Percentiles rank a stretch among this genome's conserved stretches.
phyloP scores from a whole-genome alignment of 352 stramenopile genomes.

The Phytophthora citricola region DNA sequence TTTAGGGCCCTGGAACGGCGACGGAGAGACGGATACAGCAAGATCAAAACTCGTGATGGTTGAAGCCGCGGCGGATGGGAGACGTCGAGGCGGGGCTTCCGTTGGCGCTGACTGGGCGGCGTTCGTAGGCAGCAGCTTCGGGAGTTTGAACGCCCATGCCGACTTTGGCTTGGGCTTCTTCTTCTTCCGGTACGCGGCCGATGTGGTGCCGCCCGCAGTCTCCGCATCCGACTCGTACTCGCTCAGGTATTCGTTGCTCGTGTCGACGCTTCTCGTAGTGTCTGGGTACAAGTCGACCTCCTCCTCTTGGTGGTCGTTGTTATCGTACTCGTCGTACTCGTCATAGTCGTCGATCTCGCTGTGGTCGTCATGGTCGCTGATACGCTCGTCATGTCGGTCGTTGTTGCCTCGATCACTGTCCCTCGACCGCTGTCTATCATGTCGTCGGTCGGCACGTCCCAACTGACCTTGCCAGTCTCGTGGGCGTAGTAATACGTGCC shows the following conservation, averaged over 20 bases:
- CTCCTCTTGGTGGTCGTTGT: slow-evolving; percentile 20
- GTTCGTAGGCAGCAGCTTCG: slow-evolving; percentile 45
- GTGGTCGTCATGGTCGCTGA: slow-evolving; percentile 32
- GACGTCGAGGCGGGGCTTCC: slow-evolving; percentile 38
- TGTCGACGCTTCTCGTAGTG: slow-evolving; percentile 29
- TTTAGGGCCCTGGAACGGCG: slow-evolving; percentile 26
- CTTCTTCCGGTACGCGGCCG: slow-evolving; percentile 39
- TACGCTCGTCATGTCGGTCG: slow-evolving; percentile 10
- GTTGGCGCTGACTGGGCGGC: slow-evolving; percentile 18
- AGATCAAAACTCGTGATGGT: slow-evolving; percentile 66
- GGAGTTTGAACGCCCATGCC: slow-evolving; percentile 50
- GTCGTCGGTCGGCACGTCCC: slow-evolving; percentile 62
- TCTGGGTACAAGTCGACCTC: slow-evolving; percentile 26
- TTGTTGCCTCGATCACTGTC: slow-evolving; percentile 9
- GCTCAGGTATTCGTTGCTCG: slow-evolving; percentile 34
- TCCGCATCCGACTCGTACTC: slow-evolving; percentile 43
- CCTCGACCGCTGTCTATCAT: slow-evolving; percentile 16
- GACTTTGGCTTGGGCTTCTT: slow-evolving; percentile 49
- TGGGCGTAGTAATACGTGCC: slow-evolving; percentile 78
- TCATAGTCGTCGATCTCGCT: slow-evolving; percentile 30
- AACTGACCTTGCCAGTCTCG: slow-evolving; percentile 65
- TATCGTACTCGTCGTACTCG: slow-evolving; percentile 25
- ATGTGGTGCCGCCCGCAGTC: slow-evolving; percentile 37
- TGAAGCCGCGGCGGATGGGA: slow-evolving; percentile 52
- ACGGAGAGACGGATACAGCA: slow-evolving; percentile 16